These are phyloP conservation scores for Kwoniella bestiolae DNA, from an alignment of 768 basidiomycete species.

Conservation along the genomic window DNA sequence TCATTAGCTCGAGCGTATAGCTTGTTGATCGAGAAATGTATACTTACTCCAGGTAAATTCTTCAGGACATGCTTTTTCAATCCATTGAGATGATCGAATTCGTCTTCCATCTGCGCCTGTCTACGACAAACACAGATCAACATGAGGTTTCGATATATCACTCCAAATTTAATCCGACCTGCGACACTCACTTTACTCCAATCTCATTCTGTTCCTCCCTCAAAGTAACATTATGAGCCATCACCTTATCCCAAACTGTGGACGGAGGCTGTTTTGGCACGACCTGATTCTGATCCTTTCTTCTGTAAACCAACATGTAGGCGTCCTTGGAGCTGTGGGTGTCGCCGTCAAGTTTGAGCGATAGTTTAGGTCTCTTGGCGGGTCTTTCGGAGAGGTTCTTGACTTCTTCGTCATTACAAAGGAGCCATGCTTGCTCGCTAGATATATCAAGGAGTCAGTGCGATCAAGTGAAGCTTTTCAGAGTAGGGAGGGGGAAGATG, in stretches of 20 bases:
- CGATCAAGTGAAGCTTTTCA: too few relatives aligned
- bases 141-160: too few relatives aligned
- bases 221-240: constrained; percentile 14
- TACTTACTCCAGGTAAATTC: constrained; percentile 32
- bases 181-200: constrained; percentile 27
- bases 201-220: constrained; percentile 21
- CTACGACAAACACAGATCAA: constrained; percentile 14
- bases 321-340: constrained; percentile 71
- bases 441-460: constrained; percentile 1
- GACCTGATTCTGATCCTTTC: constrained; percentile 50
- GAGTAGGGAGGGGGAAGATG: too few relatives aligned
- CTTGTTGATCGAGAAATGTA: background rate
- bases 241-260: constrained; percentile 12
- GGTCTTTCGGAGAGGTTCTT: constrained; percentile 62
- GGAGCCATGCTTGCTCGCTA: constrained; percentile 78
- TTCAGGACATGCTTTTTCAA: constrained; percentile 30
- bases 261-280: constrained; percentile 19
- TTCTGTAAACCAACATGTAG: constrained; percentile 91
- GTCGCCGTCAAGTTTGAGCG: constrained; percentile 3
- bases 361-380: constrained; percentile 25
- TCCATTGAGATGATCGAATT: constrained; percentile 21
- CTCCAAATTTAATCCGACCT: background rate
- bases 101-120: constrained; percentile 20
- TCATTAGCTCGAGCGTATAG: background rate
- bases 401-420: constrained; percentile 89